Percentiles rank a stretch among this genome's conserved stretches.
Conservation (phyloP, 805 yeast species). For the Wickerhamiella azyma region DNA sequence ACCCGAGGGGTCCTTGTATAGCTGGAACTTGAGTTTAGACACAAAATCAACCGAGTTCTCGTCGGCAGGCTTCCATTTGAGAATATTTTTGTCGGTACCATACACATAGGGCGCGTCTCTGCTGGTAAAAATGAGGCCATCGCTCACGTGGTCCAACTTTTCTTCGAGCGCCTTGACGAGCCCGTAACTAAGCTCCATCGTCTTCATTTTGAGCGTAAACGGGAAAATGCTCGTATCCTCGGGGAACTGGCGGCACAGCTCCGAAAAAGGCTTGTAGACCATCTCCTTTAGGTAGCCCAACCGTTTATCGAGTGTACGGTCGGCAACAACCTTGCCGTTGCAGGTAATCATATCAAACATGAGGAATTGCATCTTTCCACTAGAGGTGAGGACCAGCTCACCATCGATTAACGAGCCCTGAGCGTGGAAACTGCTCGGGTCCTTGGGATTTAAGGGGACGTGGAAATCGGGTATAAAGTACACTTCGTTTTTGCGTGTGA, state of each 20-base stretch:
- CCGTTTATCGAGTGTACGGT: conserved; percentile 63
- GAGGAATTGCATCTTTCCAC: conserved; percentile 48
- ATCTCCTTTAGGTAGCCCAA: conserved; percentile 74
- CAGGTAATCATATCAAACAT: conserved; percentile 86
- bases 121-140: conserved; percentile 88
- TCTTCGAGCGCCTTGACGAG: conserved; percentile 61
- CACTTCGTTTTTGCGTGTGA: conserved; percentile 81
- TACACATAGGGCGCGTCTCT: conserved; percentile 73
- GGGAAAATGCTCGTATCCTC: conserved; percentile 66
- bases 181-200: conserved; percentile 74
- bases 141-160: conserved; percentile 72
- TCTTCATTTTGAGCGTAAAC: conserved; percentile 72
- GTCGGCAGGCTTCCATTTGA: conserved; percentile 96
- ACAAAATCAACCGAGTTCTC: conserved; percentile 90
- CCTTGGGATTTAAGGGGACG: conserved; percentile 45
- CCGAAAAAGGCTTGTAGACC: conserved; percentile 69
- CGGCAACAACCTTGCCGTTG: conserved; percentile 58
- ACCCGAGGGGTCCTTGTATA: conserved; percentile 45
- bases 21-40: conserved; percentile 46
- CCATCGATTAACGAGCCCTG: conserved; percentile 82
- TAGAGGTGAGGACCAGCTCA: conserved; percentile 51
- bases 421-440: conserved; percentile 51
- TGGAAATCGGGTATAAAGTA: conserved; percentile 65
- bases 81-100: conserved; percentile 75
- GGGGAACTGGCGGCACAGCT: conserved; percentile 54